Percentiles rank a stretch among this genome's conserved stretches.
These are phyloP conservation scores for Trichocomaceae sp. DNA, from an alignment of 2,329 filamentous ascomycete genomes.

Conservation along the genomic window DNA sequence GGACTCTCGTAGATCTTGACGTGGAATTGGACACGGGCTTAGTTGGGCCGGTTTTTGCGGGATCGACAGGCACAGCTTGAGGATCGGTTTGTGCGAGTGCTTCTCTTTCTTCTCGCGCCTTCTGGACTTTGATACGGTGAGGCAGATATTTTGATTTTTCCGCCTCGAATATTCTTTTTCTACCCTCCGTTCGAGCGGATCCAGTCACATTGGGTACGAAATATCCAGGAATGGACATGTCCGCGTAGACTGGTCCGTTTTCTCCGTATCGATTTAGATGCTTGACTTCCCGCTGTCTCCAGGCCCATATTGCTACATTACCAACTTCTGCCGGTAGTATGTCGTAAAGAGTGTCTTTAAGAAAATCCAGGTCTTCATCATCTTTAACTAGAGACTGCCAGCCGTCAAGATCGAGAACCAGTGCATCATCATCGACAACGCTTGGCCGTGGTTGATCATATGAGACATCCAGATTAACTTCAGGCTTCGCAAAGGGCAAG, in stretches of 20 bases:
- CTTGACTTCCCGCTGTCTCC: conserved; percentile 67
- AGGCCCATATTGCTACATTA: conserved; percentile 59
- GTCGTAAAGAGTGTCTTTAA: conserved; percentile 47
- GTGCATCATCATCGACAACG: conserved; percentile 57
- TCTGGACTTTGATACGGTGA: conserved; percentile 94
- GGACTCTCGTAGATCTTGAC: conserved; percentile 87
- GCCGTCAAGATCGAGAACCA: conserved; percentile 63
- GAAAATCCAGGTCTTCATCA: conserved; percentile 57
- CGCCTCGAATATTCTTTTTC: conserved; percentile 91
- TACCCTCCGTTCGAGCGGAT: conserved; percentile 82
- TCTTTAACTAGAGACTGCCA: conserved; percentile 65
- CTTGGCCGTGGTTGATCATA: conserved; percentile 54
- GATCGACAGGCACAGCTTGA: conserved; percentile 60
- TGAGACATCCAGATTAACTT: conserved; percentile 57
- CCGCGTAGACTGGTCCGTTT: conserved; percentile 47
- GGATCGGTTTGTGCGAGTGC: conserved; percentile 59
- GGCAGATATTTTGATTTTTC: conserved; percentile 98
- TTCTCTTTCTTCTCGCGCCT: conserved; percentile 84
- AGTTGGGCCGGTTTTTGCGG: conserved; percentile 66
- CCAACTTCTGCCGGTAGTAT: conserved; percentile 46
- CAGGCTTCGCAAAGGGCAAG: conserved; percentile 28
- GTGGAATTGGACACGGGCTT: conserved; percentile 80
- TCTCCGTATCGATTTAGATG: conserved; percentile 56
- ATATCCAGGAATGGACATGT: conserved; percentile 56
- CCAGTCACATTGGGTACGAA: conserved; percentile 84